Evolutionary conservation across 2,329 filamentous ascomycete species (phyloP), one percentile per base, ranked within the genome.

Genomic region (Fusarium sp.): DNA sequence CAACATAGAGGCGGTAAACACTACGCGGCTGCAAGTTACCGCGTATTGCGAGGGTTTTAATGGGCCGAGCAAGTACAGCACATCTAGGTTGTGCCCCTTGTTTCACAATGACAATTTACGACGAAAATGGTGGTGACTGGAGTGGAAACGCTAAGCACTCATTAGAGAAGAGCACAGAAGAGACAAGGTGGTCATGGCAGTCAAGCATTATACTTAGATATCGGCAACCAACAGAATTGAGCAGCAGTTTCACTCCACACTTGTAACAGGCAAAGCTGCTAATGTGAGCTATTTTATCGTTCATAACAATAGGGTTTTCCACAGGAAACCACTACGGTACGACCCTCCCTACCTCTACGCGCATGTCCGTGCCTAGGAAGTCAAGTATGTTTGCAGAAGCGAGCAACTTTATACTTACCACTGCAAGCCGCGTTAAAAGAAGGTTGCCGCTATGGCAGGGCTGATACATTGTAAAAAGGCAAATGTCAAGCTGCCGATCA

Each of bases 11-110:
- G 51, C 27, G 69, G 63, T 52, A 48, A 61, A 60, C 48, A 47
- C 49, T 47, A 61, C 57, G 58, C 68, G 27, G 48, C 60, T 69
- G 66, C 63, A 67, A 34, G 56, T 55, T 75, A 63, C 71, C 71
- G 73, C 60, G 65, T 73, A 71, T 71, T 75, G 72, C 71, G 64
- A 73, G 62, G 44, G 48, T 40, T 70, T 62, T 32, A 40, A 71
- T 63, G 67, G 62, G 47, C 30, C 57, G 61, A 67, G 67, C 62
- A 61, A 69, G 49, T 70, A 67, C 61, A 71, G 45, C 69, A 69
- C 67, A 70, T 61, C 55, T 68, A 58, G 57, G 52, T 54, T 60
- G 69, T 42, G 58, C 63, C 66, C 69, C 58, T 63, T 67, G 73
- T 75, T 75, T 75, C 73, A 72, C 52, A 62, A 61, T 49, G 57